Conservation (phyloP, 495 filamentous ascomycete genomes). For the Sporormia fimetaria region DNA sequence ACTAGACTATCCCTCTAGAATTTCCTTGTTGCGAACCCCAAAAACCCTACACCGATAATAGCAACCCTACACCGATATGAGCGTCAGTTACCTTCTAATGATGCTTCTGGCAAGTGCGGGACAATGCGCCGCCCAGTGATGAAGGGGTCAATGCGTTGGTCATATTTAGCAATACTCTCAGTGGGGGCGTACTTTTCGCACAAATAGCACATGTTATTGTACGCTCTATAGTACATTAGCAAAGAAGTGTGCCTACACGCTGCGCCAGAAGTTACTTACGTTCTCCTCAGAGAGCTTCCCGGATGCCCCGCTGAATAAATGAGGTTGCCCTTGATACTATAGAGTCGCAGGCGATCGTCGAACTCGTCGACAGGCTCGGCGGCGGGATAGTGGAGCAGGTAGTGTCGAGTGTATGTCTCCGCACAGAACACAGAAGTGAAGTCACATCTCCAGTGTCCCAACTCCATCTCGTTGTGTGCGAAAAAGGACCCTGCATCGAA, state of each 20-base stretch:
- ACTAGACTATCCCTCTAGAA: no score
- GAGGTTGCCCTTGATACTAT: constrained; percentile 27
- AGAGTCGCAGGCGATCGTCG: constrained; percentile 8
- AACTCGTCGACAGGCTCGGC: constrained; percentile 10
- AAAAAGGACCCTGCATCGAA: constrained; percentile 9
- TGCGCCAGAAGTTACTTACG: constrained; percentile 22
- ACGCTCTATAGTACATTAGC: constrained; percentile 22
- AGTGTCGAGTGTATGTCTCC: constrained; percentile 3
- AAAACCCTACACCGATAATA: no score
- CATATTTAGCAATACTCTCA: constrained; percentile 27
- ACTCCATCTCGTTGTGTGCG: constrained; percentile 18
- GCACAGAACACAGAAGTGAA: constrained; percentile 1
- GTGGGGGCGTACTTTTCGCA: constrained; percentile 33
- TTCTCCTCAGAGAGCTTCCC: constrained; percentile 28
- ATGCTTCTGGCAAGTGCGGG: not conserved
- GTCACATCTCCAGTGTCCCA: constrained; percentile 8
- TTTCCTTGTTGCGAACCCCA: no score
- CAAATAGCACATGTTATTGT: constrained; percentile 34
- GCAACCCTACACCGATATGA: no score
- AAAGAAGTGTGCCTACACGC: not conserved
- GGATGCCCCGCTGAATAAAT: constrained; percentile 32
- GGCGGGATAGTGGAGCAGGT: constrained; percentile 2
- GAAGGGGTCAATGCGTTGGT: constrained; percentile 18
- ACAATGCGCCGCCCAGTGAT: constrained; percentile 2
- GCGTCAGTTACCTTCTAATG: no score